Base-by-base conservation (phyloP, 768 basidiomycete species). In the Russula virescens region DNA sequence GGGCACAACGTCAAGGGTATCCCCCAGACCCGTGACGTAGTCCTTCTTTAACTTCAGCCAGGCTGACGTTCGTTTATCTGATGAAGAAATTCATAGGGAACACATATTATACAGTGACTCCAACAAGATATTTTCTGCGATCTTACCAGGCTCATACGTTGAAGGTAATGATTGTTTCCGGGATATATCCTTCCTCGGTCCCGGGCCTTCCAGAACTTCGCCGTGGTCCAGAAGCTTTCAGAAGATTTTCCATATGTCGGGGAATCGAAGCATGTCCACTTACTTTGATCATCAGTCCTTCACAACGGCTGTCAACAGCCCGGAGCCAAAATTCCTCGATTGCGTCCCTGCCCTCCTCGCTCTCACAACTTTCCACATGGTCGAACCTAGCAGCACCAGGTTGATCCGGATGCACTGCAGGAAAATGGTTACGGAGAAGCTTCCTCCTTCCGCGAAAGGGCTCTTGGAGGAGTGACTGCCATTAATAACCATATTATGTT, bases 31-130 rank as follows among this genome's bases (percentile, higher is more conserved):
- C 28, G 81, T 80, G 23, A 94, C 86, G 71, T 95, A 97, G 71
- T 96, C 94, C 70, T 91, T 94, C 75, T 97, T 97, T 48, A 96
- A 78, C 72, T 95, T 94, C 60, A 95, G 71, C 94, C 94, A 96
- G 2, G 89, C 87, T 28, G 81, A 86, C 21, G 88, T 91, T 65
- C 94, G 78, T 73, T 90, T 90, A 74, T 96, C 94, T 73, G 78
- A 48, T 54, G 46, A 46, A 18, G 34, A n/a, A 21, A 31, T 43
- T 35, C 26, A 40, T 42, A 25, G 43, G 48, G 28, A 40, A 26
- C 26, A 46, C 5, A 34, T 23, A 47, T 50, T 23, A 34, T 25
- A 18, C 21, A 55, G 23, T 7, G 46, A 52, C 40, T 28, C 25
- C 60, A 10, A 50, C 49, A 65, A 64, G 45, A 48, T 11, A 57